phyloP scores from a whole-genome alignment of 345 rosid genomes.

The Populus alba region DNA sequence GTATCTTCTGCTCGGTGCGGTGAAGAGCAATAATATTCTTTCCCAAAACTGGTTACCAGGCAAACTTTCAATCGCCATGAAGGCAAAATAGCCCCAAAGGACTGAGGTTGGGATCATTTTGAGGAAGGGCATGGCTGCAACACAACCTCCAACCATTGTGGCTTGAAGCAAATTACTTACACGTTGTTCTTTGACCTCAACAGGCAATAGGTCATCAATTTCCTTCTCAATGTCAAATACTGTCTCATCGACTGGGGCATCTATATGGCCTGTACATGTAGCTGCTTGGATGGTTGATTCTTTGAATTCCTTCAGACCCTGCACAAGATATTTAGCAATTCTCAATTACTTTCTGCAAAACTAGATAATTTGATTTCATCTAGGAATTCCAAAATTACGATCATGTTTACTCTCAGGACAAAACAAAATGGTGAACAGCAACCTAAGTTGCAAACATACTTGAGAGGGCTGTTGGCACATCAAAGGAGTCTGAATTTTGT shows the following conservation, averaged over 20 bases:
- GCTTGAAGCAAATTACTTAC: conserved; percentile 34
- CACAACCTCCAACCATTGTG: conserved; percentile 28
- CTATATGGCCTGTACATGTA: conserved; percentile 25
- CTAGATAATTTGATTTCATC: neutral
- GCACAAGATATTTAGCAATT: neutral
- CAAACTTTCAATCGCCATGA: conserved; percentile 36
- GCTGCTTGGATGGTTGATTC: conserved; percentile 35
- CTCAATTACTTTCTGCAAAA: neutral
- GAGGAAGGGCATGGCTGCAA: conserved; percentile 38
- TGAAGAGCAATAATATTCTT: conserved; percentile 32
- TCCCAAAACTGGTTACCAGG: conserved; percentile 38
- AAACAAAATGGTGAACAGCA: neutral
- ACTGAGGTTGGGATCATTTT: conserved; percentile 38
- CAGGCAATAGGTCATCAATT: conserved; percentile 32
- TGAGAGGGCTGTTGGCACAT: conserved; percentile 25
- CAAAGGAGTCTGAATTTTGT: conserved; percentile 33
- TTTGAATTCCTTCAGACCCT: conserved; percentile 33
- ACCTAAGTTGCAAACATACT: neutral
- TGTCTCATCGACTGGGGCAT: conserved; percentile 35
- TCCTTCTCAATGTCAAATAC: conserved; percentile 33
- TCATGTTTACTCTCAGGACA: neutral
- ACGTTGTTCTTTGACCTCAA: conserved; percentile 29
- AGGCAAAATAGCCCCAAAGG: conserved; percentile 36
- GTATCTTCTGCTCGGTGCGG: conserved; percentile 35
- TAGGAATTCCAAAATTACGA: neutral